phyloP scores from a whole-genome alignment of 441 rosid genomes.

The Pelargonium australe region DNA sequence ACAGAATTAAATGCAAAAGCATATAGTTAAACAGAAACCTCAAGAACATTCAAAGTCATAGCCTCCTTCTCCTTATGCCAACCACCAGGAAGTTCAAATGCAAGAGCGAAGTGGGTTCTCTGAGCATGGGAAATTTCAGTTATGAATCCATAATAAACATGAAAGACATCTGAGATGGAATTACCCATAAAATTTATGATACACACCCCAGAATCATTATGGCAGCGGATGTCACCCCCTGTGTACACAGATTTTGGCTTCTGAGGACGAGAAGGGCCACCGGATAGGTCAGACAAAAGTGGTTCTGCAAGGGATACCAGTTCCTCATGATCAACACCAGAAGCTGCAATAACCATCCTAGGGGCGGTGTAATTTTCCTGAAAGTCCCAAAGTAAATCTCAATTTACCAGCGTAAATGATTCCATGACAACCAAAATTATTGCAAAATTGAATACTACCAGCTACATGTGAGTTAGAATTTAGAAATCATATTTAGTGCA shows the following conservation, averaged over 20 bases:
- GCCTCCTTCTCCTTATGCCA: conserved; percentile 84
- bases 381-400: conserved; percentile 23
- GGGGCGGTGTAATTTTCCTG: conserved; percentile 79
- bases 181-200: conserved; percentile 9
- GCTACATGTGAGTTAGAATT: background rate
- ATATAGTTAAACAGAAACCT: conserved; percentile 38
- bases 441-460: background rate
- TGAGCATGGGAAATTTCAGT: conserved; percentile 26
- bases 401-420: conserved; percentile 14
- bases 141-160: conserved; percentile 10
- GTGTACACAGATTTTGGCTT: conserved; percentile 68
- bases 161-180: conserved; percentile 6
- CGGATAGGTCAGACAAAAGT: conserved; percentile 65
- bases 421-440: background rate
- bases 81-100: conserved; percentile 88
- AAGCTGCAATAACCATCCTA: conserved; percentile 80
- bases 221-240: conserved; percentile 87
- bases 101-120: conserved; percentile 83
- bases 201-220: conserved; percentile 66
- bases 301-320: conserved; percentile 71
- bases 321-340: conserved; percentile 74
- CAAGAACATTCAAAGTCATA: conserved; percentile 67
- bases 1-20: background rate
- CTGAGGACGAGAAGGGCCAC: conserved; percentile 27
- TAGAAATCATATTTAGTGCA: conserved; percentile 5